Percentiles rank a stretch among this genome's conserved stretches.
Evolutionary conservation across 2,329 filamentous ascomycete species (phyloP).

Genomic region (Nemania bipapillata): DNA sequence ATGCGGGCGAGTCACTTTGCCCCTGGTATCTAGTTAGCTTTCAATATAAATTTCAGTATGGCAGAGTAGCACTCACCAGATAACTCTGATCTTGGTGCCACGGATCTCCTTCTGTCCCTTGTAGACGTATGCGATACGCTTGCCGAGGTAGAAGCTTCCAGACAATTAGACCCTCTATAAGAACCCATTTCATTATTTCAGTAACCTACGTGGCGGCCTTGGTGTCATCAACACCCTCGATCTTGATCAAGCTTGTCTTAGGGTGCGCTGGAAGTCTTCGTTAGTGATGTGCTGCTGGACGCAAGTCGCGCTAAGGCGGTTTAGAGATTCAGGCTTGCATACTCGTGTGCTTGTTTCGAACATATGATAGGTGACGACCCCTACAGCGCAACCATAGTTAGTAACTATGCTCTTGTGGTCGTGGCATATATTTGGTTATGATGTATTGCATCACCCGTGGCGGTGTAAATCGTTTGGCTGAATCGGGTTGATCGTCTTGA

Average conservation of each 20-base stretch:
- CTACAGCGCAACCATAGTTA: constrained; percentile 59
- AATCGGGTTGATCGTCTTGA: constrained; percentile 21
- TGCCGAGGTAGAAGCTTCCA: constrained; percentile 90
- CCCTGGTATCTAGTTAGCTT: constrained; percentile 57
- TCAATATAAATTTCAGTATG: neutral
- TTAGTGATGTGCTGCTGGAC: constrained; percentile 63
- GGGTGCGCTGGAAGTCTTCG: constrained; percentile 89
- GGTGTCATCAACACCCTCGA: constrained; percentile 95
- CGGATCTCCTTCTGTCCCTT: constrained; percentile 93
- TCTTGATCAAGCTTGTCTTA: constrained; percentile 94
- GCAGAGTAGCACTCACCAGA: constrained; percentile 66
- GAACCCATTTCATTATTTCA: neutral
- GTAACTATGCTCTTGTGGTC: constrained; percentile 22
- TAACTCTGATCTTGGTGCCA: constrained; percentile 97
- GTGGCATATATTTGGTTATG: constrained; percentile 10
- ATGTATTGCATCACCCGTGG: constrained; percentile 17
- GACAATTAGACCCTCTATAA: constrained; percentile 39
- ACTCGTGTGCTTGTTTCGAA: constrained; percentile 62
- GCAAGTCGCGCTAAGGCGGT: neutral
- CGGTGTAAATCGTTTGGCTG: constrained; percentile 13
- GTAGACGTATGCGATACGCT: constrained; percentile 99
- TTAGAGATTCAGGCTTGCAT: constrained; percentile 20
- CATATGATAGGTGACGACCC: constrained; percentile 96
- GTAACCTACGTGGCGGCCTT: constrained; percentile 82
- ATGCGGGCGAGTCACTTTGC: constrained; percentile 95